Evolutionary conservation across 139 green algal species (phyloP), one percentile per base, ranked within the genome.

Genomic region (Diplosphaera chodatii): DNA sequence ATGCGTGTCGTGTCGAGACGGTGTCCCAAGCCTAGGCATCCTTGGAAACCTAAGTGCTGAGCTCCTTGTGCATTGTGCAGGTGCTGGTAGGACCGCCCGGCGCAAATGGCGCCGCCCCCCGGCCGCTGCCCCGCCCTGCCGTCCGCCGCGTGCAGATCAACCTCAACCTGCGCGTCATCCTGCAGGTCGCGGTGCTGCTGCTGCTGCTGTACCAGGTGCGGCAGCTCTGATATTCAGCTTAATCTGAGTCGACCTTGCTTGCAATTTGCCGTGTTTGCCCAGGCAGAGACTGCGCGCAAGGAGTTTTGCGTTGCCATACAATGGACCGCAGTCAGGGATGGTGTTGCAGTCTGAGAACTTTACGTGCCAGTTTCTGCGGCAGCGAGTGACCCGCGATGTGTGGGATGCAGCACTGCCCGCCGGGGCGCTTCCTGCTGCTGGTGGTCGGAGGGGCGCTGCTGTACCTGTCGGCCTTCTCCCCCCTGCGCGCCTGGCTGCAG

Each of bases 371-470:
- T n/a, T n/a, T n/a, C n/a, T n/a, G n/a, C n/a, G n/a, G n/a, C n/a
- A n/a, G n/a, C n/a, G n/a, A n/a, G n/a, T n/a, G n/a, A n/a, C n/a
- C n/a, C n/a, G n/a, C n/a, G 55, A 13, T 28, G 55, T 64, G 55
- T 65, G 13, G 4, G 2, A n/a, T 70, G 73, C 84, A 89, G 87
- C 85, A 93, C 80, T 93, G 84, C 77, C 88, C 88, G 0, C 89
- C 83, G 34, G 63, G 73, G 1, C 79, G 89, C 23, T 82, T 92
- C 68, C 41, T 89, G 37, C 68, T 82, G 32, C 78, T 94, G n/a
- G 18, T 85, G 4, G 62, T 75, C 18, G 70, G 79, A 6, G 86
- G 73, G 22, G 33, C 77, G 4, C 68, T 87, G 40, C 74, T 94
- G 62, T 93, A 77, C 32, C 55, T 90, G 1, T 83, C 85, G 0